These are phyloP conservation scores for Anisodus tanguticus DNA, from an alignment of 257 asterid genomes.

Conservation along the genomic window DNA sequence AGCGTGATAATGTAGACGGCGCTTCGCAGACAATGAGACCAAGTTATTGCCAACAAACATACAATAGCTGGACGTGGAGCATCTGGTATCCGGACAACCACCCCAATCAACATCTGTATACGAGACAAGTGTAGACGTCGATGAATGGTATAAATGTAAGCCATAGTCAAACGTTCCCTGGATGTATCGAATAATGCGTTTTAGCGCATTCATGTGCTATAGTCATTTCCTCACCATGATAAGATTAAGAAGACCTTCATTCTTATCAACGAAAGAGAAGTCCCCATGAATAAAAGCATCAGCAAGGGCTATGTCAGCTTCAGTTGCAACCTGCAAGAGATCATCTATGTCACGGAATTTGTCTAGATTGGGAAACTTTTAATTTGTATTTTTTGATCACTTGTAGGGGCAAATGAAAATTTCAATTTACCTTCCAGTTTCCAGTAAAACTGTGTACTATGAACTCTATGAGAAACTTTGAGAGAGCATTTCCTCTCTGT, in stretches of 20 bases:
- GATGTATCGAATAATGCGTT: too few relatives aligned
- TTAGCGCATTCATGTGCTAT: too few relatives aligned
- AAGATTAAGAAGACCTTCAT: constrained; percentile 71
- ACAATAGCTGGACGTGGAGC: too few relatives aligned
- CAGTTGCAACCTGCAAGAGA: constrained; percentile 63
- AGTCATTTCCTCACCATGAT: constrained; percentile 58
- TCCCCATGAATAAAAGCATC: constrained; percentile 88
- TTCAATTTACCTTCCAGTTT: constrained; percentile 65
- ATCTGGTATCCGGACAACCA: too few relatives aligned
- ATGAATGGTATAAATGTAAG: too few relatives aligned
- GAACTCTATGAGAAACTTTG: constrained; percentile 66
- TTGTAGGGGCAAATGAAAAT: background rate
- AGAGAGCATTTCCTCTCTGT: constrained; percentile 41
- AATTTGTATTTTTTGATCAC: too few relatives aligned
- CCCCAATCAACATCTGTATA: too few relatives aligned
- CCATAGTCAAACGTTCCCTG: too few relatives aligned
- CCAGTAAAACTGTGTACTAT: constrained; percentile 61
- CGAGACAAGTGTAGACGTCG: too few relatives aligned
- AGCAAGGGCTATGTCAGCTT: constrained; percentile 85
- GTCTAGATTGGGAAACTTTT: background rate
- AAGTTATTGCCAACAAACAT: too few relatives aligned
- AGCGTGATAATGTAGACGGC: too few relatives aligned
- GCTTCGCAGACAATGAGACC: too few relatives aligned
- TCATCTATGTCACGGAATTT: background rate
- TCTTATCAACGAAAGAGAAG: constrained; percentile 69